These are phyloP conservation scores for Salix purpurea DNA, from an alignment of 345 rosid species.

Conservation along the genomic window DNA sequence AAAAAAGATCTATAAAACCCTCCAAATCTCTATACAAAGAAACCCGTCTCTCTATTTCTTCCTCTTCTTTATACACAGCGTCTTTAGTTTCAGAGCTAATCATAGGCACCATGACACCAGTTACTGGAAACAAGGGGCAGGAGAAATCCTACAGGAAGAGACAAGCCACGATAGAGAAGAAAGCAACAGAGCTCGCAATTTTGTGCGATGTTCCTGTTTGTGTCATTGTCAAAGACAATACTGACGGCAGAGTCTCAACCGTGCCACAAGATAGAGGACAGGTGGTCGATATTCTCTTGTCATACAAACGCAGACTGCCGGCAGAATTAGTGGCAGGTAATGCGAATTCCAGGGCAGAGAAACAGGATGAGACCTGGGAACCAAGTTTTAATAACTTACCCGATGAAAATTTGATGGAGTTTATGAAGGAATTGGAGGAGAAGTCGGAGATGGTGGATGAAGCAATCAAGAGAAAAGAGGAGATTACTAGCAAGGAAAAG, in stretches of 20 bases:
- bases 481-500: background rate
- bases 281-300: background rate
- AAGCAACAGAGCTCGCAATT: constrained; percentile 6
- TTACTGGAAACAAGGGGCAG: too few species aligned
- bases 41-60: too few species aligned
- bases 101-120: too few species aligned
- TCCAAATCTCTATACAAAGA: too few species aligned
- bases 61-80: too few species aligned
- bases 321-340: too few species aligned
- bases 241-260: background rate
- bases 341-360: background rate
- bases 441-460: background rate
- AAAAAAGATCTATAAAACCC: too few species aligned
- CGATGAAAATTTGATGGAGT: background rate
- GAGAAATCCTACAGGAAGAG: background rate
- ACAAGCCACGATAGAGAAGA: constrained; percentile 4
- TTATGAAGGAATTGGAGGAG: background rate
- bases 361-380: background rate
- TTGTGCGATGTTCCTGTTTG: constrained; percentile 8
- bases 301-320: background rate
- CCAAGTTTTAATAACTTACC: background rate
- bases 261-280: background rate
- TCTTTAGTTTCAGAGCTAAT: too few species aligned
- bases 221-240: background rate
- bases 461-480: background rate